phyloP scores from a whole-genome alignment of 345 rosid species.

The Linum lewisii region DNA sequence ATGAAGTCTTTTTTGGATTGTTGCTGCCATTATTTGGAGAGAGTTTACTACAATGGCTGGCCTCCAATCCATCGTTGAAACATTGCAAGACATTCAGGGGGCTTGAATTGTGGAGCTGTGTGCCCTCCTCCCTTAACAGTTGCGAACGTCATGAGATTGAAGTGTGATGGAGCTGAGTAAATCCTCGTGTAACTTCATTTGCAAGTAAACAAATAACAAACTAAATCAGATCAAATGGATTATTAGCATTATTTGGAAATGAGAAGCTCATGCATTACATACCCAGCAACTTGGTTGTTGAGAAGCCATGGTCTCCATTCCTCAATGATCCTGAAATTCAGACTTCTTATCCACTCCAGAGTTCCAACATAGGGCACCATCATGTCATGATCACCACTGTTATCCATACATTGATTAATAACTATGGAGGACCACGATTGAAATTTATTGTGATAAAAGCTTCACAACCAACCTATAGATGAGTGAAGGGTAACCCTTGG shows the following conservation, averaged over 20 bases:
- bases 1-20: background rate
- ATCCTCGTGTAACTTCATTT: background rate
- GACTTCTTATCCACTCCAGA: background rate
- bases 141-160: background rate
- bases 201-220: background rate
- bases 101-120: no score
- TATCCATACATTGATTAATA: no score
- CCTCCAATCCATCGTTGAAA: background rate
- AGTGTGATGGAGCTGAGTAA: background rate
- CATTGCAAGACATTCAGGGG: no score
- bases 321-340: background rate
- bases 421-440: no score
- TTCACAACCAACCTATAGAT: conserved; percentile 54
- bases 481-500: conserved; percentile 32
- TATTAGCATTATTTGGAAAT: no score
- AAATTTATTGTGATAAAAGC: no score
- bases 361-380: background rate
- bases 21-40: background rate
- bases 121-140: background rate
- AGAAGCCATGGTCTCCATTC: background rate
- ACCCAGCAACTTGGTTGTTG: background rate
- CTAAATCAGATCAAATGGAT: no score
- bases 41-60: background rate
- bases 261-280: background rate
- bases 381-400: conserved; percentile 61